Evolutionary conservation across 116 monocot genomes (phyloP), one percentile per base, ranked within the genome.

Genomic region (Thalassia testudinum): DNA sequence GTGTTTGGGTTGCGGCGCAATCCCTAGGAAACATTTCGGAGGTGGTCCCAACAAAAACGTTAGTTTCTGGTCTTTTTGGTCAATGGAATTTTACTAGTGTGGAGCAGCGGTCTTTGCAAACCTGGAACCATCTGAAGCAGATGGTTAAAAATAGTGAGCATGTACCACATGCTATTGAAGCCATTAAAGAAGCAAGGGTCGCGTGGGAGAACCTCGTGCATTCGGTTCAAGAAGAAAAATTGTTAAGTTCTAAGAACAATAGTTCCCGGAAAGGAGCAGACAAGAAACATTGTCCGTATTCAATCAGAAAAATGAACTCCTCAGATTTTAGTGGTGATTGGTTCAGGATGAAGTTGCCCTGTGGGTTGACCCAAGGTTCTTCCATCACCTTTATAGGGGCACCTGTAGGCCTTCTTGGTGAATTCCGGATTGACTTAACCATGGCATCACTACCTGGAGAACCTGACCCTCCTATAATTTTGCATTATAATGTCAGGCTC

Each of bases 341-440:
- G 42, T 79, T 76, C 60, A 77, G 62, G 56, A 42, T 97, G 27
- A 82, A 77, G 57, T 73, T 97, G 53, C 97, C 97, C 56, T 97
- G 97, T 75, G 97, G 97, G 56, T 38, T 97, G 60, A 63, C 80
- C 50, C 89, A 88, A 37, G 95, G 95, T 54, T 97, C 95, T 58
- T 97, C 95, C 12, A 62, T 97, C 55, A 97, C 89, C 38, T 26
- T 97, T 5, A 85, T 95, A 42, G 95, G 89, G 42, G 85, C 77
- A 42, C 95, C 95, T 43, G 63, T 43, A 34, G 89, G 88, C 23
- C 66, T 88, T 64, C 63, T 85, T 38, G 95, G 89, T 24, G 68
- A 88, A 64, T 97, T 97, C 27, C 72, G 49, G 47, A 77, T 97
- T 59, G 95, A 97, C 58, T 68, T 97, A 65, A 59, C 68, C 16